Base-by-base conservation (phyloP, 345 rosid species). In the Erucastrum elatum region DNA sequence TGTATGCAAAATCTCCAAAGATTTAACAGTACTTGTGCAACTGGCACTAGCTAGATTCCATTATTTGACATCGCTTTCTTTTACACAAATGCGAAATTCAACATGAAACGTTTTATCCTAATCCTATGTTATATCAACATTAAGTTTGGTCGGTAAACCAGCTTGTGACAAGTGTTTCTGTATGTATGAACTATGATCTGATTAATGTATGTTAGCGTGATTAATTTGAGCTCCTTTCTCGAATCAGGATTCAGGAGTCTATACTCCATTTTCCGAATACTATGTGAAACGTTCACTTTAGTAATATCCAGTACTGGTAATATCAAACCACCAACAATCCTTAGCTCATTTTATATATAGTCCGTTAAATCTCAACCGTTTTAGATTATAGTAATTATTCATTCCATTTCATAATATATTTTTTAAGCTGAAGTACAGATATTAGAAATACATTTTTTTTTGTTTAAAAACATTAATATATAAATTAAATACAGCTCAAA, bases 21-120 rank as follows among this genome's bases (percentile, higher is more conserved):
- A 53, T 70, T 62, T 64, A 35, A 53, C 37, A 64, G 70, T 70
- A 64, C 64, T 4, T 70, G 25, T 77, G 75, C 65, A 77, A 77
- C 70, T 77, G 80, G 75, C 75, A 70, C 65, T 77, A 77, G 75
- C 80, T 77, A 77, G 65, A 15, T 34, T 77, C 75, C 80, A 77
- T 25, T 63, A 62, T 64, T 17, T 53, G 70, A 70, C 58, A 51
- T 76, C 74, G 62, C 80, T 76, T 76, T 76, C 80, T 21, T 68
- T 16, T 26, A 66, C 58, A 66, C 44, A 58, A 56, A 58, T 67
- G 29, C 1, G 69, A 60, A 60, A 61, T 49, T 70, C 75, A 34
- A 62, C 29, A 26, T 63, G 39, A 70, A 62, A 69, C 64, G 31
- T 62, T 68, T 77, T 68, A 10, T 61, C 69, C 33, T 77, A 77